phyloP scores from a whole-genome alignment of 495 filamentous ascomycete species.

The Thermochaetoides thermophila region DNA sequence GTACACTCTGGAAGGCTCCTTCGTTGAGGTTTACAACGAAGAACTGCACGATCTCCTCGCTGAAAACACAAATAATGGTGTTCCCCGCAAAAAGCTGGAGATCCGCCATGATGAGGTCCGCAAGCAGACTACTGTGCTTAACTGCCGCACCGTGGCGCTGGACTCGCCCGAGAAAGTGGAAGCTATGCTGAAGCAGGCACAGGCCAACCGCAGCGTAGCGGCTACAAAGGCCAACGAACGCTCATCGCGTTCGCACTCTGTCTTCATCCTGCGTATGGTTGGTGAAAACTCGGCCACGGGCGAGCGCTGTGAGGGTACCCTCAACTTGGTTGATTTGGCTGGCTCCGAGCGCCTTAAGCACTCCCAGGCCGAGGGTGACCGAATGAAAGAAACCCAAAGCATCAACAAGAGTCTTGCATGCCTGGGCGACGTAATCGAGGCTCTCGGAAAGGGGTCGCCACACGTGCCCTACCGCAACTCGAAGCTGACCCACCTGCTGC shows the following conservation, averaged over 20 bases:
- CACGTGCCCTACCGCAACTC: constrained; percentile 93
- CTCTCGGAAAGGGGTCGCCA: constrained; percentile 68
- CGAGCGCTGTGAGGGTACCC: constrained; percentile 76
- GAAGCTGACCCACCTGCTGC: constrained; percentile 90
- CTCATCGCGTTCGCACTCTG: constrained; percentile 84
- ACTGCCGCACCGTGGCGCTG: constrained; percentile 62
- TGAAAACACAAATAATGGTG: constrained; percentile 41
- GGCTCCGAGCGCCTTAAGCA: constrained; percentile 85
- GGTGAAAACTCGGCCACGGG: constrained; percentile 70
- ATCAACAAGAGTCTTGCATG: constrained; percentile 92
- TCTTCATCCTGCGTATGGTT: constrained; percentile 84
- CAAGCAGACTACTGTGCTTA: constrained; percentile 72
- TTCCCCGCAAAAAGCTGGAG: constrained; percentile 80
- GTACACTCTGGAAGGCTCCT: constrained; percentile 87
- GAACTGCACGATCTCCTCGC: constrained; percentile 86
- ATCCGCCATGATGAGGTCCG: constrained; percentile 73
- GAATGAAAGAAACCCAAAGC: constrained; percentile 86
- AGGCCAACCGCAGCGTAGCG: constrained; percentile 75
- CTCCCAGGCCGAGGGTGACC: constrained; percentile 65
- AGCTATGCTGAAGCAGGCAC: constrained; percentile 59
- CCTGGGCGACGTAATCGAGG: constrained; percentile 87
- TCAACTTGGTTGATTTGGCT: constrained; percentile 93
- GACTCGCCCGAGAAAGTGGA: constrained; percentile 69
- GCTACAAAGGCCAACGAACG: constrained; percentile 94
- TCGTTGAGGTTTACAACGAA: constrained; percentile 99